Evolutionary conservation across 2,329 filamentous ascomycete genomes (phyloP).

Genomic region (Fusarium penzigii): DNA sequence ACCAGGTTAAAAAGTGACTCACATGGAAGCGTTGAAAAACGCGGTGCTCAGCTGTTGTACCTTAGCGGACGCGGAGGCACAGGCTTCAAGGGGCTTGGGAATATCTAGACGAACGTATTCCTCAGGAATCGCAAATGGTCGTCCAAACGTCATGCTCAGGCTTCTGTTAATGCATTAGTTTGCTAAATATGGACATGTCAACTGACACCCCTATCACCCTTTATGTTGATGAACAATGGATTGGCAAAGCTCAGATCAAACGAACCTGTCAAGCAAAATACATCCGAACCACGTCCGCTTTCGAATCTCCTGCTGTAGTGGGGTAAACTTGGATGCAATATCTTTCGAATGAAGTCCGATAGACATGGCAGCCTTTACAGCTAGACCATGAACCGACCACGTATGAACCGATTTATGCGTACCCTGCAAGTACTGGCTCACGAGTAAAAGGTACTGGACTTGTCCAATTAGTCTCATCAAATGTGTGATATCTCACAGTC

Average conservation of each 20-base stretch:
- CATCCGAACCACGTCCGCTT: conserved; percentile 46
- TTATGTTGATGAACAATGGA: background rate
- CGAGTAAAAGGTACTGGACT: conserved; percentile 51
- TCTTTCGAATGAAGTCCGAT: conserved; percentile 2
- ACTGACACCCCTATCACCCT: too few species aligned
- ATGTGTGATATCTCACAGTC: background rate
- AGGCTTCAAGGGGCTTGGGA: background rate
- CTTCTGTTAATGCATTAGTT: conserved; percentile 9
- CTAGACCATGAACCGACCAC: conserved; percentile 1
- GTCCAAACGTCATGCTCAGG: conserved; percentile 17
- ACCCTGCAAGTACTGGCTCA: conserved; percentile 54
- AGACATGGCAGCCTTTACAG: conserved; percentile 1
- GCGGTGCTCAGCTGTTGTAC: conserved; percentile 4
- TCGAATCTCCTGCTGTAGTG: conserved; percentile 39
- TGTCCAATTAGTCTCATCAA: background rate
- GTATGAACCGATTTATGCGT: conserved; percentile 22
- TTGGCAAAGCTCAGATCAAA: background rate
- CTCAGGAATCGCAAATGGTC: conserved; percentile 16
- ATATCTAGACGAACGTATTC: conserved; percentile 15
- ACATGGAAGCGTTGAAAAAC: conserved; percentile 19
- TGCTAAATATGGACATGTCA: background rate
- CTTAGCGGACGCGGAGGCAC: background rate
- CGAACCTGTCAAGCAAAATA: conserved; percentile 17
- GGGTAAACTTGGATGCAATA: conserved; percentile 1
- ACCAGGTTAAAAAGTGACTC: accelerated